phyloP scores from a whole-genome alignment of 1,284 basidiomycete genomes.

The Irpex rosettiformis region DNA sequence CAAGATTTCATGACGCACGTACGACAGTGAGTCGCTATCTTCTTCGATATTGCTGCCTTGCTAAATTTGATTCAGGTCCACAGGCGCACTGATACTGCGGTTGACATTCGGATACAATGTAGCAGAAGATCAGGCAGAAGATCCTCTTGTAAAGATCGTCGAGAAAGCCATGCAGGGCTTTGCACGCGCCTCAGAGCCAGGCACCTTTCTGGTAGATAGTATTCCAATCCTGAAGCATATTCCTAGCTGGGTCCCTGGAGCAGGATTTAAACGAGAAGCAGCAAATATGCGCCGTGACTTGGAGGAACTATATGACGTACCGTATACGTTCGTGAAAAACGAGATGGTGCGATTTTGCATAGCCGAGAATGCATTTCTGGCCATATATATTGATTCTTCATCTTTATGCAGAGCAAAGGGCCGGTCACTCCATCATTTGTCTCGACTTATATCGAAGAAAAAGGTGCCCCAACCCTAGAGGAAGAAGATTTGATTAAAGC shows the following conservation, averaged over 20 bases:
- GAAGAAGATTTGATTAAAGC: slow-evolving; percentile 37
- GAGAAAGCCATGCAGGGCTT: slow-evolving; percentile 41
- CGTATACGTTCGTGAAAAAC: slow-evolving; percentile 30
- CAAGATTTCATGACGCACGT: slow-evolving; percentile 21
- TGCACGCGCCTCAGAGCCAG: slow-evolving; percentile 34
- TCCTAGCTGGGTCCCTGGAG: slow-evolving; percentile 35
- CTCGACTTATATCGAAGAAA: slow-evolving; percentile 27
- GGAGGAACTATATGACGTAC: slow-evolving; percentile 30
- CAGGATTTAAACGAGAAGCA: slow-evolving; percentile 30
- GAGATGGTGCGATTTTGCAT: slow-evolving; percentile 25
- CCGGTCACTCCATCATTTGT: slow-evolving; percentile 26
- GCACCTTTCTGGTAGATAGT: slow-evolving; percentile 36
- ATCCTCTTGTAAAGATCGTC: slow-evolving; percentile 36
- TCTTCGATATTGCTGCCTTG: background rate
- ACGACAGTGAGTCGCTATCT: slow-evolving; percentile 7
- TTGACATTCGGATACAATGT: slow-evolving; percentile 39
- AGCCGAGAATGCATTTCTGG: background rate
- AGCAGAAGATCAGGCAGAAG: slow-evolving; percentile 19
- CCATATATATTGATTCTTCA: background rate
- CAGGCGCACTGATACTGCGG: slow-evolving; percentile 34
- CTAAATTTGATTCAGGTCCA: slow-evolving; percentile 25
- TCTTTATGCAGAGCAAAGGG: slow-evolving; percentile 14
- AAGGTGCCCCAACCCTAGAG: slow-evolving; percentile 12
- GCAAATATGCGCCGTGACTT: slow-evolving; percentile 27
- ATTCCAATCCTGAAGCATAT: slow-evolving; percentile 33